Conservation (phyloP, 2,329 filamentous ascomycete genomes). For the Colletotrichum trifolii region DNA sequence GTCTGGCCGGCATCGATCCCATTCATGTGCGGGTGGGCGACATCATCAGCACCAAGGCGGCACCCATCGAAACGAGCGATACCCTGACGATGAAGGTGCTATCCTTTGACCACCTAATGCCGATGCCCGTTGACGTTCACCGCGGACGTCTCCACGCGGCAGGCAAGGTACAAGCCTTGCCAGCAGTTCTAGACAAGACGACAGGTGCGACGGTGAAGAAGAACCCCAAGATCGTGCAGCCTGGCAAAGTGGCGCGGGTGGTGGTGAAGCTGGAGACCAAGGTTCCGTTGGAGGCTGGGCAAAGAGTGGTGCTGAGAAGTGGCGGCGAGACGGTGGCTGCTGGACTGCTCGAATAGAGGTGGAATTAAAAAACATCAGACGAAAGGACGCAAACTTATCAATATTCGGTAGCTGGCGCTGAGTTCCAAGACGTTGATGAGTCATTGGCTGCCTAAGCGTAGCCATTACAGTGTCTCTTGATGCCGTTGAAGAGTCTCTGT, state of each 20-base stretch:
- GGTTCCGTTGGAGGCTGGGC: constrained; percentile 83
- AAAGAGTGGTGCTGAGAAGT: constrained; percentile 82
- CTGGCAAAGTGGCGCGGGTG: constrained; percentile 81
- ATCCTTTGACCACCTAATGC: constrained; percentile 89
- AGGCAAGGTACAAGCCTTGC: constrained; percentile 77
- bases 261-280: constrained; percentile 78
- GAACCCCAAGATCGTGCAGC: constrained; percentile 85
- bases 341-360: constrained; percentile 78
- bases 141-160: constrained; percentile 83
- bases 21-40: constrained; percentile 86
- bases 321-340: constrained; percentile 88
- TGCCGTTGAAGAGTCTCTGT: too few species aligned
- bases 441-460: too few species aligned
- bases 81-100: constrained; percentile 85
- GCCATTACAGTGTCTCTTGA: too few species aligned
- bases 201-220: constrained; percentile 83
- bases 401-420: too few species aligned
- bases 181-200: constrained; percentile 81
- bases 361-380: neutral
- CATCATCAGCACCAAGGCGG: constrained; percentile 78
- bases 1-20: constrained; percentile 85
- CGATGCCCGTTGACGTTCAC: constrained; percentile 90
- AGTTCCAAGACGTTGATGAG: too few species aligned
- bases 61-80: constrained; percentile 77
- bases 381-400: too few species aligned